Evolutionary conservation across 768 basidiomycete species (phyloP), one percentile per base, ranked within the genome.

Genomic region (Amanita muscaria): DNA sequence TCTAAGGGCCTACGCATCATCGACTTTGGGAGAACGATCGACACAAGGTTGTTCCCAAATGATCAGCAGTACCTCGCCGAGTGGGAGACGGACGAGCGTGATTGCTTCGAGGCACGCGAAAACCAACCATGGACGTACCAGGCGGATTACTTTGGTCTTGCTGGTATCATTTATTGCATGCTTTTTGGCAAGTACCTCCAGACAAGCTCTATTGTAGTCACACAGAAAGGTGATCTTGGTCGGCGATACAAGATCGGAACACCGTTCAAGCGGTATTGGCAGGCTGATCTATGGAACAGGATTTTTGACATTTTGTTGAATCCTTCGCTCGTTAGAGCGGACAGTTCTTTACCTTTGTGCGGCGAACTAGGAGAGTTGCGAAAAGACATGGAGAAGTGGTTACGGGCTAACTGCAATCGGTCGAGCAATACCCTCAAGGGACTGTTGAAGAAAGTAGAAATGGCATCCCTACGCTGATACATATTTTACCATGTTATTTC

Each of bases 101-200:
- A 99, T 61, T 99, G 96, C 64, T 71, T 83, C 47, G 93, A 98
- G 69, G 81, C 94, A 55, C 78, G 87, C 39, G 80, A 90, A 59
- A 73, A 77, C 19, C 68, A 72, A 39, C 77, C 88, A 3, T 99
- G 94, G 96, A 92, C 85, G 47, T 96, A 79, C 65, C 88, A 99
- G 64, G 80, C 90, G 3, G 96, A 99, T 61, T 99, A 99, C 62
- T 90, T 80, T 58, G 96, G 96, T n/a, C 76, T 98, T 15, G 91
- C 89, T 0, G 83, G 91, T 35, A 84, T 98, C 55, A 76, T 92
- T 27, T 96, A 89, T 64, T 96, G 90, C 69, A 82, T 98, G 80
- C 76, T 99, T 23, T 97, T 91, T 57, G 93, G 93, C 19, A 94
- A 90, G 64, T 94, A 97, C 66, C 88, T 99, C 61, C 82, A 91